Evolutionary conservation across 116 monocot genomes (phyloP).

Genomic region (Zostera marina): DNA sequence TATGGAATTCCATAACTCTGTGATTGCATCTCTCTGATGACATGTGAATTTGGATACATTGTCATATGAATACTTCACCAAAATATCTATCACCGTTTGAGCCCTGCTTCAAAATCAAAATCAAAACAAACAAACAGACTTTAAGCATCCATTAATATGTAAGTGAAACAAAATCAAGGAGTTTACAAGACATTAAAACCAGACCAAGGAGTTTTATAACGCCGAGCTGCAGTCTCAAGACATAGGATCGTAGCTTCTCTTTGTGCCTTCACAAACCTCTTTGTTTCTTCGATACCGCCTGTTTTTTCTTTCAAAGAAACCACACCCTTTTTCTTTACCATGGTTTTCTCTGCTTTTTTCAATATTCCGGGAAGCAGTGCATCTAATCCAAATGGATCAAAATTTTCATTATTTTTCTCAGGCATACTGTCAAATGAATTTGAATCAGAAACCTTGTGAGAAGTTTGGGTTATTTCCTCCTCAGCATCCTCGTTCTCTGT

Average conservation of each 20-base stretch:
- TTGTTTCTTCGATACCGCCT: slow-evolving; percentile 41
- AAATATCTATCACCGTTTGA: slow-evolving; percentile 82
- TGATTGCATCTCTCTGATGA: slow-evolving; percentile 66
- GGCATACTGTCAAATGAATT: background rate
- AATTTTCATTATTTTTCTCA: slow-evolving; percentile 14
- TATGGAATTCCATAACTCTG: slow-evolving; percentile 77
- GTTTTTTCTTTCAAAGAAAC: slow-evolving; percentile 18
- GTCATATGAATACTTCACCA: slow-evolving; percentile 84
- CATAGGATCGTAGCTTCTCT: slow-evolving; percentile 66
- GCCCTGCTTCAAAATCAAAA: slow-evolving; percentile 34
- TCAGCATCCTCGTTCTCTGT: slow-evolving; percentile 65
- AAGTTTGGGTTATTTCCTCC: slow-evolving; percentile 19
- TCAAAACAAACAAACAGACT: background rate
- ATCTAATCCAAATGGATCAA: slow-evolving; percentile 91
- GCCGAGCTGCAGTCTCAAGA: slow-evolving; percentile 74
- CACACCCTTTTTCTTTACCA: slow-evolving; percentile 22
- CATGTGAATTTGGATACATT: slow-evolving; percentile 42
- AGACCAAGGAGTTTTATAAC: slow-evolving; percentile 83
- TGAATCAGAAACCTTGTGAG: slow-evolving; percentile 4
- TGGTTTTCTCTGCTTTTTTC: slow-evolving; percentile 43
- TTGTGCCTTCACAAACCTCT: slow-evolving; percentile 56
- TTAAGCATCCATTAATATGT: background rate
- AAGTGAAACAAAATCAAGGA: background rate
- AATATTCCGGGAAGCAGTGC: slow-evolving; percentile 35
- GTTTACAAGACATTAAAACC: background rate